Conservation (phyloP, 2,329 filamentous ascomycete genomes). For the Diaporthe destruens region DNA sequence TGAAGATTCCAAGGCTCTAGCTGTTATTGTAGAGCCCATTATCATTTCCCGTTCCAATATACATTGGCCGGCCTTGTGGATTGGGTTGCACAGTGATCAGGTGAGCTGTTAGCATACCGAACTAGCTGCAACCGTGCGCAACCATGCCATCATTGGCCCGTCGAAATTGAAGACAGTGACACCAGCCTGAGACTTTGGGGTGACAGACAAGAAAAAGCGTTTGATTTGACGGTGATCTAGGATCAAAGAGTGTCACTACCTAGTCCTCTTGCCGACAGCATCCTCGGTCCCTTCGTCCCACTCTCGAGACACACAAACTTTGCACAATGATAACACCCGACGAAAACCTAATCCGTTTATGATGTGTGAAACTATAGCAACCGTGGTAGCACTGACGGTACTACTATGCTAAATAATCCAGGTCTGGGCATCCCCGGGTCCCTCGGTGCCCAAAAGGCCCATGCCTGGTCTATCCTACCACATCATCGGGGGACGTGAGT, state of each 20-base stretch:
- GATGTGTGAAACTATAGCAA: constrained; percentile 18
- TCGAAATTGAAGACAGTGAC: neutral
- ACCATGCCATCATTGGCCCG: neutral
- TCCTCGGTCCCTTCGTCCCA: neutral
- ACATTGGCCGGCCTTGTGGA: neutral
- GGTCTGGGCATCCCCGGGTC: neutral
- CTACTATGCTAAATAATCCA: constrained; percentile 29
- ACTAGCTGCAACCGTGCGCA: neutral
- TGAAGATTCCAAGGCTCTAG: neutral
- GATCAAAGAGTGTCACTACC: constrained; percentile 28
- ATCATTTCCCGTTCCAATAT: neutral
- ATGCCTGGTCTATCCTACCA: constrained; percentile 4
- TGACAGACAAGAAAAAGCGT: constrained; percentile 21
- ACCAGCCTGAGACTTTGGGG: neutral
- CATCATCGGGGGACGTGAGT: constrained; percentile 4
- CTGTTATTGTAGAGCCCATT: neutral
- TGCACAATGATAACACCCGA: constrained; percentile 8
- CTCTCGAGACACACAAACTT: constrained; percentile 27
- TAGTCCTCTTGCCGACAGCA: constrained; percentile 24
- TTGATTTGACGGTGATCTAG: constrained; percentile 38
- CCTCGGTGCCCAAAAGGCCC: constrained; percentile 2
- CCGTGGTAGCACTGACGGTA: neutral
- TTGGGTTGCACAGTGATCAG: neutral
- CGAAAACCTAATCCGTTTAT: constrained; percentile 26
- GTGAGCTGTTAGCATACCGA: neutral